Base-by-base conservation (phyloP, 163 green algal species). In the Volvox carteri region DNA sequence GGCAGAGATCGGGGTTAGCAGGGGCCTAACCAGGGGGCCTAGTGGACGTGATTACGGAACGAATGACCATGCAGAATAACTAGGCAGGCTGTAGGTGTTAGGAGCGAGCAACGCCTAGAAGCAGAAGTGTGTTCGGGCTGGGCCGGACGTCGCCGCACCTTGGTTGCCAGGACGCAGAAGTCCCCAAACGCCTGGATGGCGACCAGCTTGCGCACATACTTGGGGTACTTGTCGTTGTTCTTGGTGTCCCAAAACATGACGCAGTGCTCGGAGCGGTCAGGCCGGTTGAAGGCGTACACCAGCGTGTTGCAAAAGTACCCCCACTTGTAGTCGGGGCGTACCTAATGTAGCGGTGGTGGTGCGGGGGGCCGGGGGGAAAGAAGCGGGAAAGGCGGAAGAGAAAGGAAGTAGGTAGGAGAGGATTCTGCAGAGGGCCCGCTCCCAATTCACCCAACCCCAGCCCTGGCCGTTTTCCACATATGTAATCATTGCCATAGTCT, bases 171-270 rank as follows among this genome's bases (percentile, higher is more conserved):
- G 73, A 97, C 91, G 89, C 94, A 97, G 88, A 96, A 93, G 41
- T 97, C 92, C 9, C 94, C 94, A 39, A 83, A 92, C 4, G 95
- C 94, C 60, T 90, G 85, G 73, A 98, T 93, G 84, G 85, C 87
- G 54, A 94, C 87, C 54, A 98, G 89, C 74, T 94, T 94, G 90
- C 95, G 95, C 42, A 97, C 94, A 90, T 96, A 96, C 91, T 93
- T 93, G 78, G 91, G 87, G 78, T 93, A 93, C 88, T 93, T 93
- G 79, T 93, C 91, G 85, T 93, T 93, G 88, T 93, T 93, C 91
- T 93, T 92, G 46, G 94, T 95, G 92, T 97, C 92, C 96, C 95
- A 98, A 84, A 98, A 98, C 86, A 96, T 95, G 48, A 98, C 93
- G 78, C 93, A 96, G 84, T 95, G 87, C 86, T 97, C 94, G 7